A percentile compares a stretch with the other conserved stretches of the same genome.
These are phyloP conservation scores for Monosporascus ibericus DNA, from an alignment of 2,329 filamentous ascomycete genomes.

Conservation along the genomic window DNA sequence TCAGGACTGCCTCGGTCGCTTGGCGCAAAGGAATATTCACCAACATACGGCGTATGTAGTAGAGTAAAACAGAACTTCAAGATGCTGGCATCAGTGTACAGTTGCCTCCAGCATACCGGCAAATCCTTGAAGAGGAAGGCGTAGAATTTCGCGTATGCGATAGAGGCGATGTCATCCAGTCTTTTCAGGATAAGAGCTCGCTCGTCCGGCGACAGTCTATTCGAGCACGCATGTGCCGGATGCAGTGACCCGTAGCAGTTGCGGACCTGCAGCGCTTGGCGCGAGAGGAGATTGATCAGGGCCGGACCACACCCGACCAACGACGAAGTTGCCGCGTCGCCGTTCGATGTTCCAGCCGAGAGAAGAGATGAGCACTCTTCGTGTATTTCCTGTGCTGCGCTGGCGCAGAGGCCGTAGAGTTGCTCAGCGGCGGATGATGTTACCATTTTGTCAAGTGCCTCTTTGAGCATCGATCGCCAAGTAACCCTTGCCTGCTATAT, in stretches of 20 bases:
- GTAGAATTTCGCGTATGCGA: constrained; percentile 63
- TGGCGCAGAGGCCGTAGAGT: constrained; percentile 15
- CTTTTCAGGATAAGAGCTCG: constrained; percentile 31
- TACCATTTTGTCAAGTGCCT: constrained; percentile 3
- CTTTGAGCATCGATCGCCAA: not conserved
- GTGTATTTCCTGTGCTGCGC: constrained; percentile 14
- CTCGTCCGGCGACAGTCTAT: constrained; percentile 1
- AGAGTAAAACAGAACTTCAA: constrained; percentile 46
- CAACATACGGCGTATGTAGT: constrained; percentile 13
- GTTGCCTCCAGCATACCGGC: constrained; percentile 59
- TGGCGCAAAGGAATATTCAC: not conserved
- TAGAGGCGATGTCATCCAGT: constrained; percentile 49
- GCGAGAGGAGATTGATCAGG: constrained; percentile 19
- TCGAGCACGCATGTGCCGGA: not conserved
- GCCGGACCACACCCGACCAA: constrained; percentile 19
- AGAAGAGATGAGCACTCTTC: constrained; percentile 16
- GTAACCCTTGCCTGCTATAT: not conserved
- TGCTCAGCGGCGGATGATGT: constrained; percentile 1
- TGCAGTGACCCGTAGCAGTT: constrained; percentile 5
- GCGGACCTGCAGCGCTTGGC: constrained; percentile 14
- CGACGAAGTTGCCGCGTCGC: constrained; percentile 2
- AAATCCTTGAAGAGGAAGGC: constrained; percentile 62
- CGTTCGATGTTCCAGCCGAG: constrained; percentile 1
- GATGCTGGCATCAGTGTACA: constrained; percentile 67
- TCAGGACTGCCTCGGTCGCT: constrained; percentile 7